A percentile compares a stretch with the other conserved stretches of the same genome.
Conservation (phyloP, 345 rosid species). For the Eutrema japonicum region DNA sequence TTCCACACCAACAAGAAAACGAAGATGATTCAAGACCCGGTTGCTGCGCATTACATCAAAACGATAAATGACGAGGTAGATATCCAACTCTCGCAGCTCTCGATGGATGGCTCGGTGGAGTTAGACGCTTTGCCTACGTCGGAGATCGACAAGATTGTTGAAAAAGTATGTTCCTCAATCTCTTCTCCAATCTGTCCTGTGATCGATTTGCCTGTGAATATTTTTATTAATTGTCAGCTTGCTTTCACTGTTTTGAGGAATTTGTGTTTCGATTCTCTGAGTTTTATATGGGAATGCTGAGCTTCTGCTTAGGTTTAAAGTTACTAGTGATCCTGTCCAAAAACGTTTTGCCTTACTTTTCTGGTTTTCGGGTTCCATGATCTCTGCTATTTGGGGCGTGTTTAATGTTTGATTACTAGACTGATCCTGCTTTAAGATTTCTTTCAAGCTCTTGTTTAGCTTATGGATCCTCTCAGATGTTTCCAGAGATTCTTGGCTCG, state of each 20-base stretch:
- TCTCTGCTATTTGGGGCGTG: constrained; percentile 16
- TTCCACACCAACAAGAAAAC: too few relatives aligned
- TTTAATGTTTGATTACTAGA: neutral
- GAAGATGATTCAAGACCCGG: too few relatives aligned
- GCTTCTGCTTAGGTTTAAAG: too few relatives aligned
- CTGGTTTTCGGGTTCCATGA: neutral
- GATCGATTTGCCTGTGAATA: constrained; percentile 6
- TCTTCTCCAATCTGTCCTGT: constrained; percentile 29
- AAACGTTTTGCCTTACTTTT: too few relatives aligned
- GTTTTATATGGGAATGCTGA: constrained; percentile 12
- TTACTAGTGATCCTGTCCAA: too few relatives aligned
- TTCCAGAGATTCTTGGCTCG: neutral
- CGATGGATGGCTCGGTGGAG: too few relatives aligned
- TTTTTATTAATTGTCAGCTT: neutral
- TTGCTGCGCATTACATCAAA: too few relatives aligned
- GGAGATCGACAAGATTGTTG: too few relatives aligned
- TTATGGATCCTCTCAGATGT: neutral
- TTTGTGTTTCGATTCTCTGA: constrained; percentile 20
- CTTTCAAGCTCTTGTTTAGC: constrained; percentile 12
- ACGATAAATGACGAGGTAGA: too few relatives aligned
- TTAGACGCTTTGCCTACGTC: too few relatives aligned
- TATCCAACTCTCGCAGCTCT: too few relatives aligned
- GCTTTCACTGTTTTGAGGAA: constrained; percentile 15
- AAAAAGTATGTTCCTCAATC: neutral
- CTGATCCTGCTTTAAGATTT: neutral